A percentile compares a stretch with the other conserved stretches of the same genome.
phyloP scores from a whole-genome alignment of 164 flowering plant species.

The Vitis rotundifolia region DNA sequence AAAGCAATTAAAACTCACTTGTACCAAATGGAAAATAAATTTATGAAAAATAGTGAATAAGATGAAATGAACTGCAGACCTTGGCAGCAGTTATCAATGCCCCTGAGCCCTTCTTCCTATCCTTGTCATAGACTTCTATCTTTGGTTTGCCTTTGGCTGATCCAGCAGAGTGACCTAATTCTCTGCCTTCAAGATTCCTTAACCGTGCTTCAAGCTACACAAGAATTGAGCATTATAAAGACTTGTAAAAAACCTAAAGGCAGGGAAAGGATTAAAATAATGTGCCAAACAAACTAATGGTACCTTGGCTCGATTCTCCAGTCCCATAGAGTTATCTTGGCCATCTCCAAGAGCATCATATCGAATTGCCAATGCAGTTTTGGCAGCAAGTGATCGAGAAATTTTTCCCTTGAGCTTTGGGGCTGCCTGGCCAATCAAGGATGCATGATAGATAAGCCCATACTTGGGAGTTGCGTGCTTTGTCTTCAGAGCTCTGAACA shows the following conservation, averaged over 20 bases:
- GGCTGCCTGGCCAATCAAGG: slow-evolving; percentile 92
- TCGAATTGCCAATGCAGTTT: slow-evolving; percentile 81
- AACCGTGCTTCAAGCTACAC: slow-evolving; percentile 79
- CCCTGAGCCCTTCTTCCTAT: slow-evolving; percentile 72
- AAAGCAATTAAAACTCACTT: background rate
- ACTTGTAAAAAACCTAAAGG: background rate
- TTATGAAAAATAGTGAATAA: background rate
- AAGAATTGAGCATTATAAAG: background rate
- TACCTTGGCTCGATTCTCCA: slow-evolving; percentile 85
- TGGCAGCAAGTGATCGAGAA: slow-evolving; percentile 89
- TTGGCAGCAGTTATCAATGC: slow-evolving; percentile 80
- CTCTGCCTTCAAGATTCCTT: slow-evolving; percentile 84
- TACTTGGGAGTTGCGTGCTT: slow-evolving; percentile 95
- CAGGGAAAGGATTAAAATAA: background rate
- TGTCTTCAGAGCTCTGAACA: slow-evolving; percentile 92
- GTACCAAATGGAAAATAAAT: background rate
- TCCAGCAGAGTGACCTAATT: slow-evolving; percentile 75
- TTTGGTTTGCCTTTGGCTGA: slow-evolving; percentile 93
- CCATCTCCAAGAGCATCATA: slow-evolving; percentile 92
- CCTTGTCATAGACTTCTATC: slow-evolving; percentile 85
- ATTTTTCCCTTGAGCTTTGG: slow-evolving; percentile 91
- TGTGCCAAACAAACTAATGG: background rate
- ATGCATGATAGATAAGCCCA: slow-evolving; percentile 94
- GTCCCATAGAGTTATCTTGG: slow-evolving; percentile 74
- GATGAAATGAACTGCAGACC: slow-evolving; percentile 33